Base-by-base conservation (phyloP, 2,329 filamentous ascomycete species). In the Diaporthe australafricana region DNA sequence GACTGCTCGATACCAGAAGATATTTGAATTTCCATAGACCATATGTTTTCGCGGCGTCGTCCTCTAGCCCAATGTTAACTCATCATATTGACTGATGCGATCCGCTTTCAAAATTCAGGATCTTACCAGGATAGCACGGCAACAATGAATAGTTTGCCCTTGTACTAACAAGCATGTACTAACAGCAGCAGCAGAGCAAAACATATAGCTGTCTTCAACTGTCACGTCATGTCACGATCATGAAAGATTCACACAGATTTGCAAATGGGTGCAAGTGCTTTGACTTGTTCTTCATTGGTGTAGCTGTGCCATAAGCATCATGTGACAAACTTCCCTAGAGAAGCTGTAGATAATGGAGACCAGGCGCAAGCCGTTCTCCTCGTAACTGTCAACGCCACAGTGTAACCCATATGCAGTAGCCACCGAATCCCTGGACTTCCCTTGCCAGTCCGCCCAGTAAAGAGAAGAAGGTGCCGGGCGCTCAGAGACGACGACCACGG, bases 401-500 rank as follows among this genome's bases (percentile, higher is more conserved):
- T 83, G 82, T 85, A 85, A 83, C 84, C 86, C 85, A 87, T 82
- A 84, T 82, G 78, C 79, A 82, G 81, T 67, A 81, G 80, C 82
- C 80, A 72, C 70, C 70, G 67, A 73, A 75, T 73, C 60, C 70
- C 72, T 65, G 60, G 8, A 50, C 53, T 57, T 63, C 62, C 52
- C 65, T 53, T 38, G 69, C 72, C 57, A 67, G 52, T 63, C 71
- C 47, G 20, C 35, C 72, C 72, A 73, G 50, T 57, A 67, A 42
- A 47, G 16, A 32, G 6, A 55, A 57, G 27, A 55, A 42, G 35
- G 35, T 38, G 75, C 76, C 80, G 84, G 76, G 83, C 81, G 85
- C 87, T 94, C 90, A 99, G 87, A 99, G 94, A 98, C 96, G 96
- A 89, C 96, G 96, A 98, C 96, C 96, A 94, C 96, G 96, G 88